These are phyloP conservation scores for Rhizopogon parksii DNA, from an alignment of 1,284 basidiomycete species.

Conservation along the genomic window DNA sequence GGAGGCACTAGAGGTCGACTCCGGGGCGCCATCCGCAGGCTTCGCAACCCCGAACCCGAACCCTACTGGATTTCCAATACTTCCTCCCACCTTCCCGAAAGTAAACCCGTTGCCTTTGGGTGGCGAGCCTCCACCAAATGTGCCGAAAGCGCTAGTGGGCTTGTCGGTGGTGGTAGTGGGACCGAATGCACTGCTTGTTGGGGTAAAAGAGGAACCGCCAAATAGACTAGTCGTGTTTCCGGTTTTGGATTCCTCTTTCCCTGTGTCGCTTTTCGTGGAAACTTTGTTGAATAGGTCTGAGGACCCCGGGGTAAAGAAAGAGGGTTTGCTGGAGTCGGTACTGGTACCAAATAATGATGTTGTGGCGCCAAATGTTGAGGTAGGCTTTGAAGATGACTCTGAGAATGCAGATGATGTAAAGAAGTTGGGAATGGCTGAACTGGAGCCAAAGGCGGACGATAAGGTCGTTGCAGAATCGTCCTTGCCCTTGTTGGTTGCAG, in stretches of 20 bases:
- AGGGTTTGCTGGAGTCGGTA: constrained; percentile 14
- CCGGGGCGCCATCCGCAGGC: constrained; percentile 16
- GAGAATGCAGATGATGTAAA: constrained; percentile 18
- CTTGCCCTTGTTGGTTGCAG: constrained; percentile 9
- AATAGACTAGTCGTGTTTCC: constrained; percentile 11
- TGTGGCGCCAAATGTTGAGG: constrained; percentile 19
- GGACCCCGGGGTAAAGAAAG: constrained; percentile 3
- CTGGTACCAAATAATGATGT: constrained; percentile 21
- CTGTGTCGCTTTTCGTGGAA: constrained; percentile 5
- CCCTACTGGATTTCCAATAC: constrained; percentile 53
- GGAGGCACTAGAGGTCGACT: constrained; percentile 12
- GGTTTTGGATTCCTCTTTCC: constrained; percentile 12
- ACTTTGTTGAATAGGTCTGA: constrained; percentile 5
- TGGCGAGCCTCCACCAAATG: constrained; percentile 24
- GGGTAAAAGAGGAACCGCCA: constrained; percentile 14
- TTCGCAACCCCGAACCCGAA: constrained; percentile 44
- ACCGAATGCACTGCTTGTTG: constrained; percentile 15
- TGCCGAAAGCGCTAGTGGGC: constrained; percentile 26
- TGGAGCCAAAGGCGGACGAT: constrained; percentile 14
- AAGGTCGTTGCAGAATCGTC: constrained; percentile 3
- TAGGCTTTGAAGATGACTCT: constrained; percentile 19
- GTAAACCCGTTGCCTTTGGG: constrained; percentile 19
- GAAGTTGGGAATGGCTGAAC: constrained; percentile 16
- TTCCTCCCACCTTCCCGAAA: constrained; percentile 34
- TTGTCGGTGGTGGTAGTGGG: constrained; percentile 18